phyloP scores from a whole-genome alignment of 2,329 filamentous ascomycete genomes.

The Ophiostoma sp. region DNA sequence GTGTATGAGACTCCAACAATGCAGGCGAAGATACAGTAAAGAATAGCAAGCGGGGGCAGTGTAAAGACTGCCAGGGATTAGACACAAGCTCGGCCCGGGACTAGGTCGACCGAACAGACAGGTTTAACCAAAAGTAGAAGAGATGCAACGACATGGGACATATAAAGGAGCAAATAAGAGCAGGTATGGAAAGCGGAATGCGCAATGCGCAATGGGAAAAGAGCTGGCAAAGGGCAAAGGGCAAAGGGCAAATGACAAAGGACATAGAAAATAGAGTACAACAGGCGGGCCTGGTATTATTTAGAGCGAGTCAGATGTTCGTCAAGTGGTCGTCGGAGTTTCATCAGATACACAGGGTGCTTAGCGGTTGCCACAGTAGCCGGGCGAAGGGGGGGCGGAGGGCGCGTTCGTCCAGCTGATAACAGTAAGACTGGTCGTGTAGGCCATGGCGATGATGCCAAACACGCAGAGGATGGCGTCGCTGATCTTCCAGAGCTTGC shows the following conservation, averaged over 20 bases:
- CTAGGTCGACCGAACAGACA: constrained; percentile 10
- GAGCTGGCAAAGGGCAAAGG: neutral
- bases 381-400: constrained; percentile 40
- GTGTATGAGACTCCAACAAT: constrained; percentile 7
- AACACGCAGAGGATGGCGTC: constrained; percentile 77
- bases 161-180: neutral
- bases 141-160: neutral
- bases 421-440: constrained; percentile 82
- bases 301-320: neutral
- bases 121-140: constrained; percentile 6
- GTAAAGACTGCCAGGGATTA: constrained; percentile 1
- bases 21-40: neutral
- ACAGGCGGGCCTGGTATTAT: neutral
- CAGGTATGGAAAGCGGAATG: neutral
- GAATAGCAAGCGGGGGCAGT: neutral
- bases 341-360: neutral
- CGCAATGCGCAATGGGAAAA: neutral
- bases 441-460: constrained; percentile 80
- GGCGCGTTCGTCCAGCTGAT: constrained; percentile 71
- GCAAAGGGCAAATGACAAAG: neutral
- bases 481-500: constrained; percentile 57
- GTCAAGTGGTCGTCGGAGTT: neutral
- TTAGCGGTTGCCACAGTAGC: constrained; percentile 46
- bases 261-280: neutral
- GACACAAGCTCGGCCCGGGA: constrained; percentile 3